Base-by-base conservation (phyloP, 1,284 basidiomycete species). In the Leccinum colubrinum region DNA sequence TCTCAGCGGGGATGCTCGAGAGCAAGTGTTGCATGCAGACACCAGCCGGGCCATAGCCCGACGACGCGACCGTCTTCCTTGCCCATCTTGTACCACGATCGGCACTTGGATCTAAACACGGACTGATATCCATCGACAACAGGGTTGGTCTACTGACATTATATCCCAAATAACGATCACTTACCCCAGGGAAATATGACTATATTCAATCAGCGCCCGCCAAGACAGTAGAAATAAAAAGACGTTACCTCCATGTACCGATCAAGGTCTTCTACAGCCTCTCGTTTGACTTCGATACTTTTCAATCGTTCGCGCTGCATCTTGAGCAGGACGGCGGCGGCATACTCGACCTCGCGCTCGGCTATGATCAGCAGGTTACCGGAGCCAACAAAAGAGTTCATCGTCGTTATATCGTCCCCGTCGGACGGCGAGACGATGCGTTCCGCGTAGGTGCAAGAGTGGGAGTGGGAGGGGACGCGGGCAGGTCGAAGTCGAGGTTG, bases 1-100 rank as follows among this genome's bases (percentile, higher is more conserved):
- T 88, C 87, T 86, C 86, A 88, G 3, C 86, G 81, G 0, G 86
- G 86, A 69, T 84, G 66, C 41, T 75, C 72, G 12, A 88, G 70
- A 0, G 81, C 76, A 41, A 76, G 79, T 4, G 80, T 74, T 2
- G 81, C 82, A 60, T 87, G 85, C 15, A 86, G 72, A 54, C 78
- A 77, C 0, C 85, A 86, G 11, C 85, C 85, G 25, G 86, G 86
- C 84, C 84, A 89, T 4, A 88, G 72, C 0, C 77, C 85, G 20
- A 80, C 78, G 3, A 87, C 76, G 1, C 83, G 78, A 3, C 87
- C 86, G 61, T 86, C 83, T 65, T 80, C 80, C 62, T 81, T 81
- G 4, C 85, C 85, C 53, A 76, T 77, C 30, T 30, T 30, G 30
- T 30, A 30, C 30, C 30, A 30, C 1, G 85, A 85, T 5, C 80